Evolutionary conservation across 352 stramenopile species (phyloP), one percentile per base, ranked within the genome.

Genomic region (Halophytophthora polymorphica): DNA sequence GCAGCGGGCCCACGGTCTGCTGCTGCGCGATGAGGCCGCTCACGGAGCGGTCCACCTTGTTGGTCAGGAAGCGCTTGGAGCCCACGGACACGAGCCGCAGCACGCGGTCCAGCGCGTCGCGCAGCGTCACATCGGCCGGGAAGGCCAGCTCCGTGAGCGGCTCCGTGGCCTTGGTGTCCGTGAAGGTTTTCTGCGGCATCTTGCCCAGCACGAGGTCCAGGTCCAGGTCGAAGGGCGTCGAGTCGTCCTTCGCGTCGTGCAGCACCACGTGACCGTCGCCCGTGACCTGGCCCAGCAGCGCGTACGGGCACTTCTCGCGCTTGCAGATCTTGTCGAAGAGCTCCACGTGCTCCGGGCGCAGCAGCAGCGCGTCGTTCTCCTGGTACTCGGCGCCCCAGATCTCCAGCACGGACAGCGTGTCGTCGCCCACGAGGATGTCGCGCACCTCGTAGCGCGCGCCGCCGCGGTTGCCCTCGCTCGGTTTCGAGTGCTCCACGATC

Each of bases 381-480:
- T 99, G 97, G 76, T 99, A 99, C 83, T 99, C 97, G 14, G 97
- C 96, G 33, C 97, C 97, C 97, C 97, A 99, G 53, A 99, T 98
- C 79, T 99, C 97, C 6, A 99, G 77, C 23, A 98, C 96, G 11
- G 93, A 98, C 18, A 99, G 75, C n/a, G 96, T 99, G 17, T 98
- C 86, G 62, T 99, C 97, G 7, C 97, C 97, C 33, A 99, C 72
- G 22, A 98, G 82, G 5, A 98, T 94, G 66, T 98, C 96, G 29
- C 96, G 83, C 57, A 99, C 92, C 58, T 99, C 95, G 67, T 99
- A 98, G 14, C 77, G 75, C 17, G 83, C 83, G 42, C 83, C 83
- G 50, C 83, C 83, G 19, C 76, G 71, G 62, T 93, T 88, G 19
- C 88, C 93, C 53, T 97, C 96, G 3, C 88, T 83, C 8, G 95